Evolutionary conservation across 2,329 filamentous ascomycete genomes (phyloP).

Genomic region (Talaromyces verruculosus): DNA sequence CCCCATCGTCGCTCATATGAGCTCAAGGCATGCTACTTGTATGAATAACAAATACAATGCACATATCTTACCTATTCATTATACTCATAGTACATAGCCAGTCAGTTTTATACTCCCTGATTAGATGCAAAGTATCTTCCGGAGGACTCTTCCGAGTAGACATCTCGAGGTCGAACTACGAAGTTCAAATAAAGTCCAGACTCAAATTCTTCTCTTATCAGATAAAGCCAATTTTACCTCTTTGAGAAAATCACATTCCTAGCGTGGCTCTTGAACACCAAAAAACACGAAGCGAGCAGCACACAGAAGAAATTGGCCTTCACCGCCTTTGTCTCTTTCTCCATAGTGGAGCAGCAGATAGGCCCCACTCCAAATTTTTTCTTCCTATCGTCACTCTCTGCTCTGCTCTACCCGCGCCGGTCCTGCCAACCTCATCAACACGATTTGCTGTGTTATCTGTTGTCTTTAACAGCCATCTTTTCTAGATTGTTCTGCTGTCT

Average conservation of each 20-base stretch:
- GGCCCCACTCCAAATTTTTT: slow-evolving; percentile 20
- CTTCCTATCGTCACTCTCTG: slow-evolving; percentile 13
- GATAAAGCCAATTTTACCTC: slow-evolving; percentile 1
- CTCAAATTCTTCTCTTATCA: not conserved
- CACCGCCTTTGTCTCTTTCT: slow-evolving; percentile 15
- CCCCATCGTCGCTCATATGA: not conserved
- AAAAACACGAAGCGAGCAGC: slow-evolving; percentile 6
- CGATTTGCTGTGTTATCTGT: not conserved
- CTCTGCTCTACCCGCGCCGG: not conserved
- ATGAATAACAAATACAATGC: slow-evolving; percentile 4
- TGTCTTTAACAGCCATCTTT: not conserved
- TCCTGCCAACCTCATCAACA: slow-evolving; percentile 2
- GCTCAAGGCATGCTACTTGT: slow-evolving; percentile 4
- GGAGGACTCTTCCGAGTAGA: slow-evolving; percentile 6
- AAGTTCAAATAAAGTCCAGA: not conserved
- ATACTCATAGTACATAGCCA: not conserved
- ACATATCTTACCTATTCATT: not conserved
- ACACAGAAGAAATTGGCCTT: slow-evolving; percentile 1
- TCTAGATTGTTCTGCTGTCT: not conserved
- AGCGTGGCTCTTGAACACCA: not conserved
- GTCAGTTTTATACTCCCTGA: not conserved
- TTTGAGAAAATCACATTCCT: not conserved
- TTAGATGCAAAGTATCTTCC: not conserved
- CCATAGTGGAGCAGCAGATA: slow-evolving; percentile 1
- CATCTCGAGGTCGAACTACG: not conserved